phyloP scores from a whole-genome alignment of 371 early-diverging fungal genomes.

The Mortierella sp. region DNA sequence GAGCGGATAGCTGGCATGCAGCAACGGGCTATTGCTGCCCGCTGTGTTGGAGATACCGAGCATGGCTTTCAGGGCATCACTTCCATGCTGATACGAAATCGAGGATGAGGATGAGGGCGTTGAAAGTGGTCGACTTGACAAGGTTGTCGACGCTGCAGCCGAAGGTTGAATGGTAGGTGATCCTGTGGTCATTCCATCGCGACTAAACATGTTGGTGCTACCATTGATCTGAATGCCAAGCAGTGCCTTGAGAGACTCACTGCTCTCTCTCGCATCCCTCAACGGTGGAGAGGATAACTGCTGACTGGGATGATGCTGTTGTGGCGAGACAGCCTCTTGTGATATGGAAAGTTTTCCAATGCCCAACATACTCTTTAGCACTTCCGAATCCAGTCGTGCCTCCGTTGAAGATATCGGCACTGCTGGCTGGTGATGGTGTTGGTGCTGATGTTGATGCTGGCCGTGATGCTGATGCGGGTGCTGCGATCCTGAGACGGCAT shows the following conservation, averaged over 20 bases:
- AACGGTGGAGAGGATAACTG: conserved; percentile 8
- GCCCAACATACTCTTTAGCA: conserved; percentile 49
- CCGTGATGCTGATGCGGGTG: conserved; percentile 3
- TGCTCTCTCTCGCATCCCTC: conserved; percentile 12
- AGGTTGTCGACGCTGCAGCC: conserved; percentile 1
- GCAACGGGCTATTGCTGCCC: conserved; percentile 10
- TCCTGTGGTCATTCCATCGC: conserved; percentile 15
- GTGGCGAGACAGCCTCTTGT: conserved; percentile 5
- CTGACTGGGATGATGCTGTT: conserved; percentile 4
- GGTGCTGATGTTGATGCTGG: too few relatives aligned
- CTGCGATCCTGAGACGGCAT: neutral
- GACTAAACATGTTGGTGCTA: conserved; percentile 7
- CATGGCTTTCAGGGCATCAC: conserved; percentile 43
- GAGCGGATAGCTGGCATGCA: conserved; percentile 2
- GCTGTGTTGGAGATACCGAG: conserved; percentile 34
- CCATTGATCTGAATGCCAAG: conserved; percentile 29
- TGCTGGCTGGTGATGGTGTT: conserved; percentile 2
- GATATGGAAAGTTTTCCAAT: conserved; percentile 22
- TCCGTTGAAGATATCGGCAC: conserved; percentile 19
- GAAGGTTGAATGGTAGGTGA: conserved; percentile 26
- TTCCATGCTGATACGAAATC: conserved; percentile 25
- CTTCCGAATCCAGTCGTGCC: conserved; percentile 35
- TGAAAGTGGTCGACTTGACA: conserved; percentile 7
- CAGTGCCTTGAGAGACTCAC: conserved; percentile 42
- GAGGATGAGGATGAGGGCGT: conserved; percentile 16